Percentiles rank a stretch among this genome's conserved stretches.
phyloP scores from a whole-genome alignment of 2,329 filamentous ascomycete genomes.

The Aspergillus brunneoviolaceus region DNA sequence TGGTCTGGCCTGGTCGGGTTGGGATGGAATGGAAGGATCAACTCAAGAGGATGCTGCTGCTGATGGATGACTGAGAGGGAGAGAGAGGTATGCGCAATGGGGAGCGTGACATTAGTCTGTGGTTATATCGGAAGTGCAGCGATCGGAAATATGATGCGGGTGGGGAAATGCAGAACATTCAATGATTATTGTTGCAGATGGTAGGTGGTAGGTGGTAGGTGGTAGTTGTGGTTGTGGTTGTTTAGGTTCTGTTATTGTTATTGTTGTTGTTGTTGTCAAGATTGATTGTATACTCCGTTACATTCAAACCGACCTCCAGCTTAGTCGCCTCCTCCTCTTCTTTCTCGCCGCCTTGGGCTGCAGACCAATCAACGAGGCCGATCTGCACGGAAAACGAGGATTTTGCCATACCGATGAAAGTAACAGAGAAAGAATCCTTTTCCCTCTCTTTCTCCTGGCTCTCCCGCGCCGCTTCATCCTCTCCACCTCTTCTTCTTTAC shows the following conservation, averaged over 20 bases:
- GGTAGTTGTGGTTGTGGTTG: background rate
- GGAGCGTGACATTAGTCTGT: too few relatives aligned
- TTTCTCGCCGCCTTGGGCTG: background rate
- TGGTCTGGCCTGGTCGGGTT: background rate
- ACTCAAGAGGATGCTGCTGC: too few relatives aligned
- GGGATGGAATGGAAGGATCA: background rate
- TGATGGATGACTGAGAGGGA: too few relatives aligned
- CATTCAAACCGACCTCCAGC: background rate
- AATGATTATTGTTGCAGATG: background rate
- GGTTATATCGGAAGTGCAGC: too few relatives aligned
- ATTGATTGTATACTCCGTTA: background rate
- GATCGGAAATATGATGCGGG: too few relatives aligned
- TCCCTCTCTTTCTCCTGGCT: background rate
- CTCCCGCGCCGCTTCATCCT: background rate
- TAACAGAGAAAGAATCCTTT: too few relatives aligned
- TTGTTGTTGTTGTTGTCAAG: background rate
- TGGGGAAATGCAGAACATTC: too few relatives aligned
- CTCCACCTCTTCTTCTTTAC: background rate
- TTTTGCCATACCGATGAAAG: background rate
- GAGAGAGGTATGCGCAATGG: too few relatives aligned
- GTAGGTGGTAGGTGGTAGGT: background rate
- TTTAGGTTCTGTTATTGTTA: background rate
- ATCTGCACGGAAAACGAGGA: background rate
- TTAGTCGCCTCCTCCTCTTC: background rate
- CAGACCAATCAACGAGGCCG: background rate